Evolutionary conservation across 768 basidiomycete species (phyloP).

Genomic region (Leccinum incarnatum): DNA sequence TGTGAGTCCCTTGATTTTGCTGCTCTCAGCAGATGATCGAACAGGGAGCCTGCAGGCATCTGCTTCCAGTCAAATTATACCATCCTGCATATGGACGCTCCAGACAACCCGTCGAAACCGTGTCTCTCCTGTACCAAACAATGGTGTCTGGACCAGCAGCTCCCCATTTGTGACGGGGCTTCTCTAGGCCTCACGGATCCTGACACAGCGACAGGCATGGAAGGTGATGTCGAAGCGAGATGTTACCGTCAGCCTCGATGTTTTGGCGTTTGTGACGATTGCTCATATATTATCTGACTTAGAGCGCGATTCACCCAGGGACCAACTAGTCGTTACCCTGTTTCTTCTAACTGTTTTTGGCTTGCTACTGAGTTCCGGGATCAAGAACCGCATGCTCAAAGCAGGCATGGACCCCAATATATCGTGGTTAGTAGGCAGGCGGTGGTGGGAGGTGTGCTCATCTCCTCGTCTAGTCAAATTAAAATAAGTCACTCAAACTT

Average conservation of each 20-base stretch:
- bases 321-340: slow-evolving; percentile 89
- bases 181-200: slow-evolving; percentile 84
- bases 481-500: slow-evolving; percentile 21
- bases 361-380: slow-evolving; percentile 77
- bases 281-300: slow-evolving; percentile 22
- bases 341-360: slow-evolving; percentile 88
- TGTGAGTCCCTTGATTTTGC: slow-evolving; percentile 42
- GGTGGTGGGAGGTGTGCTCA: slow-evolving; percentile 81
- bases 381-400: slow-evolving; percentile 79
- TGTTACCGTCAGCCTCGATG: slow-evolving; percentile 80
- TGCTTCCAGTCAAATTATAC: slow-evolving; percentile 87
- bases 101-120: slow-evolving; percentile 84
- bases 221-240: slow-evolving; percentile 92
- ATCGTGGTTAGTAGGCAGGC: slow-evolving; percentile 59
- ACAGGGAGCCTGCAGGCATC: slow-evolving; percentile 57
- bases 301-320: slow-evolving; percentile 96
- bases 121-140: slow-evolving; percentile 93
- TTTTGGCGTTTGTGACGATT: slow-evolving; percentile 29
- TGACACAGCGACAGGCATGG: slow-evolving; percentile 91
- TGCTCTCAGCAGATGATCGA: background rate
- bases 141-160: slow-evolving; percentile 92
- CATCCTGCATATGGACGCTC: slow-evolving; percentile 75
- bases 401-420: slow-evolving; percentile 66
- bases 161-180: slow-evolving; percentile 79
- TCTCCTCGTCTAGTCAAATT: slow-evolving; percentile 15